Evolutionary conservation across 208 protist species (phyloP).

Genomic region (Trypanosoma mega): DNA sequence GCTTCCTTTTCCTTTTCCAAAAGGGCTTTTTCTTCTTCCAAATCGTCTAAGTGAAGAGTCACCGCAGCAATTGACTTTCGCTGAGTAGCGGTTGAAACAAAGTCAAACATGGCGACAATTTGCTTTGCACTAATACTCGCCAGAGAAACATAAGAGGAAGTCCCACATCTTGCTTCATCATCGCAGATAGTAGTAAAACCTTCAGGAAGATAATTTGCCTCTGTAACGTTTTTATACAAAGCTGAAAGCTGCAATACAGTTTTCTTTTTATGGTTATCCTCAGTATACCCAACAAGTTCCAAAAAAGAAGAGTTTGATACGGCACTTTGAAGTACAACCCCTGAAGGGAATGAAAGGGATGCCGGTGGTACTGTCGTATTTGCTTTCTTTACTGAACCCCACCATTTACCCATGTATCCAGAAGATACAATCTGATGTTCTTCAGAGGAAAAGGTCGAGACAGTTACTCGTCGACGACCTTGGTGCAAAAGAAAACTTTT

Average conservation of each 20-base stretch:
- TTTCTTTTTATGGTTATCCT: slow-evolving; percentile 10
- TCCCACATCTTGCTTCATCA: slow-evolving; percentile 14
- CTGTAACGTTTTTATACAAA: slow-evolving; percentile 19
- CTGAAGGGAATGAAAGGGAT: slow-evolving; percentile 24
- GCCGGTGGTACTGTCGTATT: slow-evolving; percentile 36
- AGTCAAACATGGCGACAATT: slow-evolving; percentile 27
- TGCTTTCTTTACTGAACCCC: slow-evolving; percentile 32
- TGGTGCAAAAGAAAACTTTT: slow-evolving; percentile 4
- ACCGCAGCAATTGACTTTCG: slow-evolving; percentile 18
- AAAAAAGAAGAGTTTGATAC: slow-evolving; percentile 22
- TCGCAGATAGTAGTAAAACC: slow-evolving; percentile 19
- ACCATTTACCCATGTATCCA: slow-evolving; percentile 37
- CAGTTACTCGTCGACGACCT: slow-evolving; percentile 7
- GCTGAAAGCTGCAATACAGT: slow-evolving; percentile 14
- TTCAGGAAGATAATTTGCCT: slow-evolving; percentile 13
- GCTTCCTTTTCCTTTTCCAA: slow-evolving; percentile 31
- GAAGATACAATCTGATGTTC: slow-evolving; percentile 33
- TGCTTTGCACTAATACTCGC: slow-evolving; percentile 5
- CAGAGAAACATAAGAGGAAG: slow-evolving; percentile 26
- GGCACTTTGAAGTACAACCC: slow-evolving; percentile 22
- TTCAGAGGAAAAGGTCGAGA: slow-evolving; percentile 13
- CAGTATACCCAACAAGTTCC: slow-evolving; percentile 17
- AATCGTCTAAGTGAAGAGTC: slow-evolving; percentile 48
- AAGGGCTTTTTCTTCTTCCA: slow-evolving; percentile 41
- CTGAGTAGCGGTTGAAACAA: slow-evolving; percentile 18